A percentile compares a stretch with the other conserved stretches of the same genome.
Conservation (phyloP, 345 rosid species). For the Gossypium australe region DNA sequence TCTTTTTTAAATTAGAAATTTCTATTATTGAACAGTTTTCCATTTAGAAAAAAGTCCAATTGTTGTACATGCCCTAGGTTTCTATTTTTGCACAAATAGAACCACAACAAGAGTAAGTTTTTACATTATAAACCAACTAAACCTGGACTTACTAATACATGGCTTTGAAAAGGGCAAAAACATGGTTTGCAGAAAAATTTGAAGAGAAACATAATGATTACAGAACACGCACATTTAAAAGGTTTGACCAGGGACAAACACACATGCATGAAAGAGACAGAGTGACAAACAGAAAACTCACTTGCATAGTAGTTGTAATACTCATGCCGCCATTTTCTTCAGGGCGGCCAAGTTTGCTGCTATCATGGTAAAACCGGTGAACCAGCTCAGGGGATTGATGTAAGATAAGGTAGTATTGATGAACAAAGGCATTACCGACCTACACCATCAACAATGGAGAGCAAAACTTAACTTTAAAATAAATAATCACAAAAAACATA, state of each 20-base stretch:
- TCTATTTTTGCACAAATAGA: not conserved
- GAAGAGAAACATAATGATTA: not conserved
- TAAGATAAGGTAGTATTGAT: constrained; percentile 83
- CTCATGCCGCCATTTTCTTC: constrained; percentile 64
- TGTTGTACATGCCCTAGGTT: too few relatives aligned
- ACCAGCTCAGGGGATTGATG: constrained; percentile 89
- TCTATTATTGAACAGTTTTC: not conserved
- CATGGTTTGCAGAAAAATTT: not conserved
- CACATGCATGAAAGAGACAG: not conserved
- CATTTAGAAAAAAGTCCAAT: not conserved
- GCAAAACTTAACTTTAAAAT: not conserved
- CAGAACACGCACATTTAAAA: not conserved
- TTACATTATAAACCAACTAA: not conserved
- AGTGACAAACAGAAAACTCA: constrained; percentile 22
- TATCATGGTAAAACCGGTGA: constrained; percentile 88
- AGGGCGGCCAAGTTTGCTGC: constrained; percentile 89
- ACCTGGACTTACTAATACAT: not conserved
- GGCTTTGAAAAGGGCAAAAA: not conserved
- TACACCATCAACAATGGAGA: constrained; percentile 7
- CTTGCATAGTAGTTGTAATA: constrained; percentile 80
- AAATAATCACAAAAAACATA: not conserved
- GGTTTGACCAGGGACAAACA: not conserved
- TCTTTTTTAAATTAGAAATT: not conserved
- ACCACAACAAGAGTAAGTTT: not conserved
- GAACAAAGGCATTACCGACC: constrained; percentile 96